Percentiles rank a stretch among this genome's conserved stretches.
These are phyloP conservation scores for Syncephalastrum racemosum DNA, from an alignment of 371 early-diverging fungal genomes.

Conservation along the genomic window DNA sequence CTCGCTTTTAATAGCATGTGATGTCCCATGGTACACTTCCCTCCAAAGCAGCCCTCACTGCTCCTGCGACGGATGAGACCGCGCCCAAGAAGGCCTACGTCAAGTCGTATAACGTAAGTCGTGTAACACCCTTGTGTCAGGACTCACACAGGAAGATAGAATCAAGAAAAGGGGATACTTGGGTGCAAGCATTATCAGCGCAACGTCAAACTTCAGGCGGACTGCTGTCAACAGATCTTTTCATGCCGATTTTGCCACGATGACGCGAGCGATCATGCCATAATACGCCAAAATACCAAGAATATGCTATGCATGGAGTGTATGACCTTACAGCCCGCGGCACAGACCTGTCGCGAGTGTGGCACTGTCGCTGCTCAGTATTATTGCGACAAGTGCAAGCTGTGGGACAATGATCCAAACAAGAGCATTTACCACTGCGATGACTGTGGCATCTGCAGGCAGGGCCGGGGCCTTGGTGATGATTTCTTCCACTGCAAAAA, in stretches of 20 bases:
- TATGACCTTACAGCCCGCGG: constrained; percentile 75
- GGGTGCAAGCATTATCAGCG: constrained; percentile 97
- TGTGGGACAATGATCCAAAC: constrained; percentile 87
- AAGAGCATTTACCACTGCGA: constrained; percentile 92
- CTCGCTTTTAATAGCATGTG: constrained; percentile 9
- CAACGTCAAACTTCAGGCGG: constrained; percentile 82
- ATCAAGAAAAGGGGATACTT: constrained; percentile 51
- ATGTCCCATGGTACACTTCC: constrained; percentile 19
- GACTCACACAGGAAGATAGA: constrained; percentile 18
- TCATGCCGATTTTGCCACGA: constrained; percentile 98
- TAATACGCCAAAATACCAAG: constrained; percentile 77
- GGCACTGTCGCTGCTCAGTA: constrained; percentile 67
- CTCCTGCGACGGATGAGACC: constrained; percentile 4
- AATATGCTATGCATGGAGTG: constrained; percentile 96
- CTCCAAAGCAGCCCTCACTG: constrained; percentile 1
- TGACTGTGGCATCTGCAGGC: constrained; percentile 92
- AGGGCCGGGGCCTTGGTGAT: constrained; percentile 75
- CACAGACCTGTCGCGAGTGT: constrained; percentile 76
- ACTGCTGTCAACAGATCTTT: constrained; percentile 90
- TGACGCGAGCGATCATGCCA: constrained; percentile 80
- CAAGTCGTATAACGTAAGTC: constrained; percentile 17
- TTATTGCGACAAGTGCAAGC: constrained; percentile 91
- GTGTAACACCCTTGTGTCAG: too few relatives aligned
- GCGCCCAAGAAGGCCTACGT: constrained; percentile 9
- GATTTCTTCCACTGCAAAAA: constrained; percentile 95